A percentile compares a stretch with the other conserved stretches of the same genome.
Conservation (phyloP, 148 eudicot genomes). For the Chenopodium album region DNA sequence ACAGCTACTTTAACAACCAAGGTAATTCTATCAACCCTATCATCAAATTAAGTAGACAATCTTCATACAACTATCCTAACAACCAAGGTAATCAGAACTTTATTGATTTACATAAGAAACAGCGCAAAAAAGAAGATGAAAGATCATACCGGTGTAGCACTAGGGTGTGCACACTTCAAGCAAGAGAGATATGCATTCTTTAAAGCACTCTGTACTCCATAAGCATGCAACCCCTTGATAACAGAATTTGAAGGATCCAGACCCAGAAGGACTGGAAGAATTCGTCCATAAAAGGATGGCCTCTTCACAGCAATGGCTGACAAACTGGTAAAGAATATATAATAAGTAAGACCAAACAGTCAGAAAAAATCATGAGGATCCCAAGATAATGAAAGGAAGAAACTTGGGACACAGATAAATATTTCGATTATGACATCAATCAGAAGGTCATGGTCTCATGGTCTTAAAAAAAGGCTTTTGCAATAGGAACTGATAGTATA, state of each 20-base stretch:
- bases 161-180: constrained; percentile 79
- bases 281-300: constrained; percentile 95
- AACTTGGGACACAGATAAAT: background rate
- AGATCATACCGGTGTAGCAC: constrained; percentile 84
- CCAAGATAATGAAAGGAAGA: background rate
- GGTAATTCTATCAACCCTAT: background rate
- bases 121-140: constrained; percentile 4
- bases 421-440: background rate
- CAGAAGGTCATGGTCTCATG: background rate
- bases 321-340: constrained; percentile 52
- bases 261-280: constrained; percentile 88
- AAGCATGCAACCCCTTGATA: constrained; percentile 56
- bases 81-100: background rate
- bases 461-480: background rate
- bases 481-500: background rate
- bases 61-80: constrained; percentile 5
- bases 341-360: constrained; percentile 5
- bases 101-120: background rate
- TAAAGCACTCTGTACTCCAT: constrained; percentile 74
- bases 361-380: background rate
- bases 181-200: constrained; percentile 85
- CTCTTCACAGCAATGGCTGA: constrained; percentile 79
- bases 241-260: constrained; percentile 71
- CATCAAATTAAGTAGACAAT: background rate
- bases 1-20: constrained; percentile 7